phyloP scores from a whole-genome alignment of 352 stramenopile species.

The Phytophthora hibernalis region DNA sequence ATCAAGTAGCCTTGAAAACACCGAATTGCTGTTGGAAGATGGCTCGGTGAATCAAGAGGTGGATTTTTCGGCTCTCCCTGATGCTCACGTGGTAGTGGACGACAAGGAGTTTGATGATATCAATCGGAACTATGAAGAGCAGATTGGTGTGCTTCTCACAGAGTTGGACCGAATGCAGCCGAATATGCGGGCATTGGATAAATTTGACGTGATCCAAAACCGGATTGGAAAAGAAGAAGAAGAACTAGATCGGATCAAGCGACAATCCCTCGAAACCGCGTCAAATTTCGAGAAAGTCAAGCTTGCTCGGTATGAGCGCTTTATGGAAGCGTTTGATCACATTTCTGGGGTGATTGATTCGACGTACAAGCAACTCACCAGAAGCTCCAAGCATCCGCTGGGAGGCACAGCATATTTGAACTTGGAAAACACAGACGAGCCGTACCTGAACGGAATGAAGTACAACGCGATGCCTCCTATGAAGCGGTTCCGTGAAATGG shows the following conservation, averaged over 20 bases:
- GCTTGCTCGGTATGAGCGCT: constrained; percentile 73
- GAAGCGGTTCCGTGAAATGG: constrained; percentile 99
- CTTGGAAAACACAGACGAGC: constrained; percentile 93
- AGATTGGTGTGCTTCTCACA: constrained; percentile 66
- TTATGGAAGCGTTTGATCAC: constrained; percentile 96
- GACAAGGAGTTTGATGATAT: constrained; percentile 92
- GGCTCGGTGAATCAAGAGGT: constrained; percentile 70
- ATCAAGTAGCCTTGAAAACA: constrained; percentile 36
- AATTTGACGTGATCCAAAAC: constrained; percentile 86
- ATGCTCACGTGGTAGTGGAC: constrained; percentile 72
- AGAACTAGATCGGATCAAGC: constrained; percentile 79
- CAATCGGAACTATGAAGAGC: constrained; percentile 67
- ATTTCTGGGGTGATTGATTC: constrained; percentile 93
- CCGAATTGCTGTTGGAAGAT: constrained; percentile 55
- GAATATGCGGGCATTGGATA: constrained; percentile 96
- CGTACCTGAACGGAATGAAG: constrained; percentile 98
- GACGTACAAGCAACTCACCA: constrained; percentile 98
- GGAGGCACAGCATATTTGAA: constrained; percentile 86
- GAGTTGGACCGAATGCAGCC: constrained; percentile 96
- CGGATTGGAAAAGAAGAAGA: constrained; percentile 84
- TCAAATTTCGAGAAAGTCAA: constrained; percentile 85
- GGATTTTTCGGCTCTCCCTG: constrained; percentile 91
- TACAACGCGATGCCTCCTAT: constrained; percentile 99
- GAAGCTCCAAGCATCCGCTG: constrained; percentile 97
- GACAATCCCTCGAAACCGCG: constrained; percentile 61